These are phyloP conservation scores for Sutorius australiensis DNA, from an alignment of 768 basidiomycete genomes.

Conservation along the genomic window DNA sequence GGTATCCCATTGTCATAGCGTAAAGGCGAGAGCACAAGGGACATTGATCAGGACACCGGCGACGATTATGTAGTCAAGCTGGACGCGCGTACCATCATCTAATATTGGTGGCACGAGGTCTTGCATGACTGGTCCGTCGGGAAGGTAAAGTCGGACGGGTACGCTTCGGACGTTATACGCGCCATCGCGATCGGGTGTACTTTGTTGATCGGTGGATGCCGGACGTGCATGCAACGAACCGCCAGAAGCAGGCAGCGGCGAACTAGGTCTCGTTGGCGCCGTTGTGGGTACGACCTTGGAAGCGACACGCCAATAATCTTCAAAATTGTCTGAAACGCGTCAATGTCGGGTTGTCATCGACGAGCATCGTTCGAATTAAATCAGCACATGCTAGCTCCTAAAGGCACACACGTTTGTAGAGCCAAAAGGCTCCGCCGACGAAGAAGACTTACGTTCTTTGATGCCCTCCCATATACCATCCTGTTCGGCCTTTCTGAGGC, in stretches of 20 bases:
- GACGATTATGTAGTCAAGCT: not conserved
- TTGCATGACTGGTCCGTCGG: slow-evolving; percentile 86
- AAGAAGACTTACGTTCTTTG: slow-evolving; percentile 72
- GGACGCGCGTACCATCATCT: slow-evolving; percentile 60
- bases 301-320: slow-evolving; percentile 91
- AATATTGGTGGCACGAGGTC: slow-evolving; percentile 79
- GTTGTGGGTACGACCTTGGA: slow-evolving; percentile 89
- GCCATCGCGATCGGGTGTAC: slow-evolving; percentile 64
- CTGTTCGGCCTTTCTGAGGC: slow-evolving; percentile 85
- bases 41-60: not conserved
- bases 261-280: slow-evolving; percentile 54
- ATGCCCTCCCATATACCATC: slow-evolving; percentile 98
- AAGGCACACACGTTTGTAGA: slow-evolving; percentile 9
- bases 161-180: slow-evolving; percentile 86
- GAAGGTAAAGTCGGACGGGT: slow-evolving; percentile 86
- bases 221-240: slow-evolving; percentile 63
- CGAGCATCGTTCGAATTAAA: slow-evolving; percentile 14
- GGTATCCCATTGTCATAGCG: slow-evolving; percentile 1
- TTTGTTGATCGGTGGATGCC: slow-evolving; percentile 57
- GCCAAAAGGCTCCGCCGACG: slow-evolving; percentile 16
- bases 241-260: slow-evolving; percentile 49
- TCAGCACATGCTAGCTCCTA: slow-evolving; percentile 20
- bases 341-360: slow-evolving; percentile 12
- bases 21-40: not conserved
- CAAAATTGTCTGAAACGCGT: slow-evolving; percentile 76